Percentiles rank a stretch among this genome's conserved stretches.
These are phyloP conservation scores for Pythium aristosporum DNA, from an alignment of 352 stramenopile genomes.

Conservation along the genomic window DNA sequence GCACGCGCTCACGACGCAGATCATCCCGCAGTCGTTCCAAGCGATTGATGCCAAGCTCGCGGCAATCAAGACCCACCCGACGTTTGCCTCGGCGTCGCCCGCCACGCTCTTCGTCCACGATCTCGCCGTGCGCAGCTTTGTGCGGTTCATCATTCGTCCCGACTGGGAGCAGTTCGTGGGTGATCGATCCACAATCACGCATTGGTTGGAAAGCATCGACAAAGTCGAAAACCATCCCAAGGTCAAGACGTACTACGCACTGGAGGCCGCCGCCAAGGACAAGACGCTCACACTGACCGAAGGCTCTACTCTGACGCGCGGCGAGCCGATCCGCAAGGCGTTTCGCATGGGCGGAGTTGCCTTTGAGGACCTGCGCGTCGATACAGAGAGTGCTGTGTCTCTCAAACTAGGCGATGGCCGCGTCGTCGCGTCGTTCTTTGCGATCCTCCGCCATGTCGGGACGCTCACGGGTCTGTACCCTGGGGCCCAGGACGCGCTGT, in stretches of 20 bases:
- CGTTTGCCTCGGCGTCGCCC: neutral
- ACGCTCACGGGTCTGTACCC: slow-evolving; percentile 51
- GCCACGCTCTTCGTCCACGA: slow-evolving; percentile 16
- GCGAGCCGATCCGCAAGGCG: slow-evolving; percentile 48
- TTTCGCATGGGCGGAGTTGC: slow-evolving; percentile 50
- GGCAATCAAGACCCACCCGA: neutral
- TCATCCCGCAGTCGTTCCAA: slow-evolving; percentile 11
- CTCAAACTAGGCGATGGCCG: slow-evolving; percentile 39
- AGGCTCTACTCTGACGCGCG: slow-evolving; percentile 36
- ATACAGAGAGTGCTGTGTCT: slow-evolving; percentile 25
- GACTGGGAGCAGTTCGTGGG: slow-evolving; percentile 16
- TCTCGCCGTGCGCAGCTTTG: slow-evolving; percentile 17
- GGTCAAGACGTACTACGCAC: slow-evolving; percentile 67
- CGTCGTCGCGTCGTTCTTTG: slow-evolving; percentile 42
- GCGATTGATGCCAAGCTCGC: slow-evolving; percentile 17
- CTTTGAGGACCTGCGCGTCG: slow-evolving; percentile 51
- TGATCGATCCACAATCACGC: slow-evolving; percentile 9
- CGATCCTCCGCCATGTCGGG: slow-evolving; percentile 65
- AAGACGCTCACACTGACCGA: slow-evolving; percentile 60
- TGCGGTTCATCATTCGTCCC: slow-evolving; percentile 17
- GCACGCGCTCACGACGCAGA: slow-evolving; percentile 1
- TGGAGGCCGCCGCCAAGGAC: slow-evolving; percentile 24
- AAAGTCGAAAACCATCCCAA: slow-evolving; percentile 32
- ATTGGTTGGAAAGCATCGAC: slow-evolving; percentile 9
- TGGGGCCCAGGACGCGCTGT: slow-evolving; percentile 24